These are phyloP conservation scores for Coemansia sp. DNA, from an alignment of 192 early-diverging fungal species.

Conservation along the genomic window DNA sequence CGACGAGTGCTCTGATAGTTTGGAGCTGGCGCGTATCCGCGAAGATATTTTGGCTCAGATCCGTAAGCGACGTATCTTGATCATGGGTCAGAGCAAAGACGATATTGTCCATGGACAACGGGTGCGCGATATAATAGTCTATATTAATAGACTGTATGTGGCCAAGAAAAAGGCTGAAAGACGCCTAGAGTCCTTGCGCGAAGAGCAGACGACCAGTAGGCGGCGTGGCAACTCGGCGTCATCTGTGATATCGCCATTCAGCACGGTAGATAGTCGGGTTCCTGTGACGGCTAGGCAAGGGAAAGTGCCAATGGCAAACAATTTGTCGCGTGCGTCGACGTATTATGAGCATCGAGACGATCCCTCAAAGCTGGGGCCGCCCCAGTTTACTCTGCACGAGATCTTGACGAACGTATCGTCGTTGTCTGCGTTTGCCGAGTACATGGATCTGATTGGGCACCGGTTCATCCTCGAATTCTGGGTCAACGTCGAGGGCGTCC, in stretches of 20 bases:
- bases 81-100: constrained; percentile 62
- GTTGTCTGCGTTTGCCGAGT: constrained; percentile 77
- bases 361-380: constrained; percentile 38
- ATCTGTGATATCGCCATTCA: neutral
- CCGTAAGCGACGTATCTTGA: constrained; percentile 58
- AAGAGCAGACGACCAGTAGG: constrained; percentile 17
- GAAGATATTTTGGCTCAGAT: constrained; percentile 76
- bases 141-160: constrained; percentile 70
- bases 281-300: neutral
- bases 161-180: constrained; percentile 77
- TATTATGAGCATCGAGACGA: constrained; percentile 53
- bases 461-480: constrained; percentile 71
- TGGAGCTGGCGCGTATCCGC: constrained; percentile 63
- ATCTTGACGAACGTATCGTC: constrained; percentile 66
- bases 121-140: constrained; percentile 69
- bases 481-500: constrained; percentile 68
- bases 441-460: constrained; percentile 69
- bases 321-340: constrained; percentile 34
- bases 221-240: constrained; percentile 3
- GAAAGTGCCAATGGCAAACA: neutral
- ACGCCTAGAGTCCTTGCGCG: constrained; percentile 58
- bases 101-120: constrained; percentile 81
- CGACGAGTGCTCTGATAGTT: constrained; percentile 61
- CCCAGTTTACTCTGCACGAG: constrained; percentile 56
- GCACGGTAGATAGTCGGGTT: neutral